Evolutionary conservation across 106 monocot genomes (phyloP), one percentile per base, ranked within the genome.

Genomic region (Iris macrosiphon): DNA sequence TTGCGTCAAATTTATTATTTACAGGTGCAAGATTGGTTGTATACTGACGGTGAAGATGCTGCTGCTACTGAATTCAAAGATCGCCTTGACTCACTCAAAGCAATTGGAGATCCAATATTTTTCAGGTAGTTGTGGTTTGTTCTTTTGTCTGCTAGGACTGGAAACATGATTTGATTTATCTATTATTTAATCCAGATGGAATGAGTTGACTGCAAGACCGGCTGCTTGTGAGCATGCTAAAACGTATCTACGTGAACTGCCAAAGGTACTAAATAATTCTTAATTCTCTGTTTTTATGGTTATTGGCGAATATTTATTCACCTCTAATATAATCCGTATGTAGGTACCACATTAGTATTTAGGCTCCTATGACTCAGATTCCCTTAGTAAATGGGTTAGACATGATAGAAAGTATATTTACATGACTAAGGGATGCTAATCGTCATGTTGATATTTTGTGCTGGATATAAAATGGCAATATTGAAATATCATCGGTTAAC

Each of bases 31-130:
- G 98, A 99, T 23, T 99, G 98, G 98, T 76, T 99, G 59, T 99
- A 99, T 61, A 99, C 81, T 59, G 98, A 99, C 64, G 98, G 98
- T 18, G 98, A 99, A 62, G 98, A 99, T 78, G 91, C 98, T 57
- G 33, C 72, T 73, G 98, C 91, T 22, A 81, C 45, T 75, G 87
- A 91, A 69, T 91, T 99, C 33, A 40, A 92, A 63, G 81, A 78
- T 22, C 86, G 73, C 12, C 70, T 99, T 30, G 75, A 92, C 21
- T 75, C 52, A 18, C 65, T 99, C 17, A 91, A 83, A 68, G 68
- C 75, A 42, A 70, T 84, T 63, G 91, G 98, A 18, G 98, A 91
- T 24, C 98, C 98, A 29, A 87, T 99, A 63, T 92, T 99, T 62
- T 99, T 91, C 64, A 99, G 98, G 98, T n/a, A n/a, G n/a, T 99